Base-by-base conservation (phyloP, 805 yeast genomes). In the Lipomyces kockii region DNA sequence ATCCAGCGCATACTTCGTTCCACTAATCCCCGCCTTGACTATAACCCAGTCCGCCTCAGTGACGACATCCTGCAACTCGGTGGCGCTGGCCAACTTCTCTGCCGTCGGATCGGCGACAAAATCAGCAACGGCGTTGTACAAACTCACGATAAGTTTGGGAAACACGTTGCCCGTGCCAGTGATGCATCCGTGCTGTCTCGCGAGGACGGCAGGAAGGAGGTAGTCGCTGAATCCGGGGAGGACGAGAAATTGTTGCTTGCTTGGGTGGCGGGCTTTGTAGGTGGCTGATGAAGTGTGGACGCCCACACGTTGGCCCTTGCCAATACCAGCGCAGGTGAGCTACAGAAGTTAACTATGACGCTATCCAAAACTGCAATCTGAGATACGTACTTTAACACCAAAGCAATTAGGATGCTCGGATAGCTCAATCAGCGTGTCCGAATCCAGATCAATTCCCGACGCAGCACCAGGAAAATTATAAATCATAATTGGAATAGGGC, bases 121-220 rank as follows among this genome's bases (percentile, higher is more conserved):
- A 27, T 64, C 70, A 22, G 17, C 43, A 9, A 61, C 52, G 43
- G 65, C 69, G 12, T 65, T 59, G 58, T 73, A 69, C 58, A 83
- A 78, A 59, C 77, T 78, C 63, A 82, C 84, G 58, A 80, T 80
- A 6, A 81, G 77, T 76, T 83, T 83, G 66, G 88, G 88, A 77
- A 80, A 83, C 2, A 84, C 85, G 51, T 86, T 86, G 59, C 83
- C 78, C 37, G 84, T 76, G n/a, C 86, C 87, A 71, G 85, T 87
- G 65, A 85, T 81, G 46, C 86, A 79, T 43, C 87, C 88, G 62
- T 79, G 76, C 64, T 80, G 80, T n/a, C 85, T 85, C 25, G 83
- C 80, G 0, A 80, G 64, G 62, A 83, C 76, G 12, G 82, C 83
- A 34, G 87, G 86, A 51, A 84, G 74, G 34, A 85, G 75, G 55